These are phyloP conservation scores for Dioscorea dumetorum DNA, from an alignment of 106 monocot genomes.

Conservation along the genomic window DNA sequence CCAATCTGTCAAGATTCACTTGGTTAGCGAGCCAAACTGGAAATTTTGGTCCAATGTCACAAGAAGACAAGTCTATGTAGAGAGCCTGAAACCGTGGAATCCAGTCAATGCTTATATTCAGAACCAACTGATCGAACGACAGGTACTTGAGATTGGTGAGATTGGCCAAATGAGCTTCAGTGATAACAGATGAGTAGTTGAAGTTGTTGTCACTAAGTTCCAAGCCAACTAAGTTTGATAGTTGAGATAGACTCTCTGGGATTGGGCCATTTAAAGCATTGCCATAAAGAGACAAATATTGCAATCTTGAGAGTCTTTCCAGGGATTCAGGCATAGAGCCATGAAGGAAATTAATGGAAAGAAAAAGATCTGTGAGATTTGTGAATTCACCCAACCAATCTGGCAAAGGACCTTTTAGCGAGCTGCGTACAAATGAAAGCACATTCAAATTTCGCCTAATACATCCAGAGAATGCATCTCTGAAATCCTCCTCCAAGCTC, in stretches of 20 bases:
- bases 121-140: too few relatives aligned
- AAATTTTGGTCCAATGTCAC: too few relatives aligned
- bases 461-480: background rate
- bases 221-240: background rate
- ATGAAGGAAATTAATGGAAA: background rate
- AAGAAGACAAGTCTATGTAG: too few relatives aligned
- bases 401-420: background rate
- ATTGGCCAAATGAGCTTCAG: constrained; percentile 7
- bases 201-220: constrained; percentile 7
- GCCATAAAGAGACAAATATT: background rate
- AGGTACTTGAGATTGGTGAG: background rate
- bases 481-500: background rate
- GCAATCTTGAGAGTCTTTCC: background rate
- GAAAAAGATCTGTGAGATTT: background rate
- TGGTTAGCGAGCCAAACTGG: too few relatives aligned
- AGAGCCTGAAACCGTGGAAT: too few relatives aligned
- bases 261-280: constrained; percentile 3
- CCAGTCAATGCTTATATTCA: too few relatives aligned
- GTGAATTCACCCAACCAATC: background rate
- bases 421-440: background rate
- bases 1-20: too few relatives aligned
- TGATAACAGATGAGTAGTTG: background rate
- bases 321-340: background rate
- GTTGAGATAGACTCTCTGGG: constrained; percentile 1
- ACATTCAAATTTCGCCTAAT: background rate